Evolutionary conservation across 495 filamentous ascomycete genomes (phyloP), one percentile per base, ranked within the genome.

Genomic region (Aspergillus olivimuriae): DNA sequence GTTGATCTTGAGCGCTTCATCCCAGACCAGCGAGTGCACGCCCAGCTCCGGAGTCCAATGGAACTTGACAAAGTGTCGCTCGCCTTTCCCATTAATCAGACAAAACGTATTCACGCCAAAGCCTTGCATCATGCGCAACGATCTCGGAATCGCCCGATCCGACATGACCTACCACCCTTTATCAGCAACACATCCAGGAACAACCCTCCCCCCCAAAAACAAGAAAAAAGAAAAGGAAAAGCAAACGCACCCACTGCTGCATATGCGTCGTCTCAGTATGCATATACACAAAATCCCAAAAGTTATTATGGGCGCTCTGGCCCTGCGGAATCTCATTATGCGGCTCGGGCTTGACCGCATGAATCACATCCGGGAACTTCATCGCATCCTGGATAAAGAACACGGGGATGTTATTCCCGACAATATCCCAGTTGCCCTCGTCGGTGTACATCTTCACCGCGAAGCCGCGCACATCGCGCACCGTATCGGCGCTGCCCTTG

Each of bases 161-260:
- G 75, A 82, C 82, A 86, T 84, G 36, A 80, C 69, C 86, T 83
- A 87, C 94, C 88, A 54, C n/a, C n/a, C n/a, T n/a, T n/a, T 94
- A 89, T 86, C 86, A 94, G 0, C 91, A 38, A 38, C n/a, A 10
- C 12, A 12, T 19, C 3, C n/a, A 37, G 1, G 4, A 38, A 4
- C 6, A n/a, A 1, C 12, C 8, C 1, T n/a, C 16, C 16, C 3
- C 9, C 33, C 12, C 1, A 16, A 38, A 1, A 38, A 15, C n/a
- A n/a, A n/a, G n/a, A n/a, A n/a, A n/a, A n/a, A n/a, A n/a, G n/a
- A n/a, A n/a, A n/a, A n/a, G n/a, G n/a, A n/a, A 3, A 9, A 15
- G 20, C 10, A 9, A 58, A 80, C 47, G 77, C 56, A 82, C 71
- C 86, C 86, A 90, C 64, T 84, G 77, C 46, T 81, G 84, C 81